A percentile compares a stretch with the other conserved stretches of the same genome.
Conservation (phyloP, 257 asterid genomes). For the Solanum ossicruentum region DNA sequence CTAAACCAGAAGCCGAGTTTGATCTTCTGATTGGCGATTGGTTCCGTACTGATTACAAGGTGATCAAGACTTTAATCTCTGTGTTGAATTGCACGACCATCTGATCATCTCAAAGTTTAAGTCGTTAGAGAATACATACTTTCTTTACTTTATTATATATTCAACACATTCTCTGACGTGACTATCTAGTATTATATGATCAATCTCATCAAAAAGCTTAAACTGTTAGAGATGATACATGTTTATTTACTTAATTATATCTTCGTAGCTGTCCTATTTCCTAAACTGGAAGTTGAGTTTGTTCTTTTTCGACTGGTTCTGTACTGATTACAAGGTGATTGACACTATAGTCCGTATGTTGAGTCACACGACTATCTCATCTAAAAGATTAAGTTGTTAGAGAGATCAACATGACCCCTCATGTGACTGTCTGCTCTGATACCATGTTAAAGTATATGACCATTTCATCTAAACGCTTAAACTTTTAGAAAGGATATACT, state of each 20-base stretch:
- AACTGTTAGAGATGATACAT: background rate
- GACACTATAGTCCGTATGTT: background rate
- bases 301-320: conserved; percentile 49
- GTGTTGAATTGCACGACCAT: background rate
- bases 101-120: background rate
- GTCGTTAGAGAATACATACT: background rate
- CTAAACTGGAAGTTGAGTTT: conserved; percentile 43
- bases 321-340: conserved; percentile 16
- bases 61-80: background rate
- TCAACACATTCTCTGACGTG: background rate
- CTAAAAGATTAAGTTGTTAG: background rate
- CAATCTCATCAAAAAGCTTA: background rate
- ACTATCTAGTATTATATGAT: background rate
- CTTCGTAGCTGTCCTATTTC: conserved; percentile 28
- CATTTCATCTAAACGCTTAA: background rate
- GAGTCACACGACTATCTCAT: background rate
- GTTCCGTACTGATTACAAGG: conserved; percentile 23
- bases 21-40: conserved; percentile 56
- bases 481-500: background rate
- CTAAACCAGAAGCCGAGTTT: conserved; percentile 46
- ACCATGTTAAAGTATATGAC: background rate
- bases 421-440: background rate
- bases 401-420: background rate
- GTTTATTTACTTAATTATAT: background rate
- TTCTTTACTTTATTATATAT: background rate